Base-by-base conservation (phyloP, 2,329 filamentous ascomycete species). In the Paramyrothecium sp. region DNA sequence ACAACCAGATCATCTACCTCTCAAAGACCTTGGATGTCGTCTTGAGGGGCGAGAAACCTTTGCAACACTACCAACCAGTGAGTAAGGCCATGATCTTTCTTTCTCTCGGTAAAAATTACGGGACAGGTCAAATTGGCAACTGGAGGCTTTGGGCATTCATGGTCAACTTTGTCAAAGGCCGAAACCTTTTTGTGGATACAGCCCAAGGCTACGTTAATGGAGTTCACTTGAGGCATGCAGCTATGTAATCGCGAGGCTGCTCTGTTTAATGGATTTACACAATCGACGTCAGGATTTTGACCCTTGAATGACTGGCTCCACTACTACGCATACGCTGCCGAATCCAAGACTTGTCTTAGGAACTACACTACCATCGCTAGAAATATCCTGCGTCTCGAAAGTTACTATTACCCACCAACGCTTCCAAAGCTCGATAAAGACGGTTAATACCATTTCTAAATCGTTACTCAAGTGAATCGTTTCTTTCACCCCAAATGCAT, bases 121-220 rank as follows among this genome's bases (percentile, higher is more conserved):
- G 70, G 1, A 69, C 67, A 2, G 71, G 71, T 0, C 70, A 75
- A 47, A 65, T 73, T 48, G 69, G 68, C 2, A 68, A 60, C 33
- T 74, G 70, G 70, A 71, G 62, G 55, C 54, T 73, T 16, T 69
- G 65, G 33, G 66, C 69, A 1, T 64, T 72, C 54, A 49, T 70
- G 34, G 70, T 73, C 2, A 66, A 66, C 2, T 68, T 65, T 50
- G 63, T 69, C n/a, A 74, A 74, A 50, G 71, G 71, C 4, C 64
- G 67, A 51, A 68, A 66, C 21, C 57, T 74, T 19, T 69, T 71
- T 61, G 64, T 71, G 12, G 68, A 72, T 22, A 67, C 65, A 1
- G 70, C 70, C 0, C 55, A 63, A 34, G 66, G 63, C 3, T 71
- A 71, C 44, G 66, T 73, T 16, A 58, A 58, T 13, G 70, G 68